phyloP scores from a whole-genome alignment of 2,329 filamentous ascomycete species.

The Colletotrichum simmondsii region DNA sequence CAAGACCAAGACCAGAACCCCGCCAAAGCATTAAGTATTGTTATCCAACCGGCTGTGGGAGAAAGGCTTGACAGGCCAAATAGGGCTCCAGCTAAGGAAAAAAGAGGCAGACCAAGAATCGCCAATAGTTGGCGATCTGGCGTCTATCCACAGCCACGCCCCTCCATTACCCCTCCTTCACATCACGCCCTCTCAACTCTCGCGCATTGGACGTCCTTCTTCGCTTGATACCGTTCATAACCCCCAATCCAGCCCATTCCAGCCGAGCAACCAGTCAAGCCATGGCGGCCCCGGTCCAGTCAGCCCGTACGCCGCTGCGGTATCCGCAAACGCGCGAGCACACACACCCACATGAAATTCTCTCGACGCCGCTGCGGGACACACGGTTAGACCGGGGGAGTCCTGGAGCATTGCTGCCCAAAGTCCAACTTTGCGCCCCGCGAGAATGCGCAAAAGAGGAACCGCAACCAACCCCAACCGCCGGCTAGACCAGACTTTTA shows the following conservation, averaged over 20 bases:
- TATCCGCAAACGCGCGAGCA: constrained; percentile 25
- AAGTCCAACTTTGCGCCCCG: constrained; percentile 31
- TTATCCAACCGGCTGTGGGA: background rate
- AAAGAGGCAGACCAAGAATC: background rate
- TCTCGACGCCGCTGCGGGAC: constrained; percentile 14
- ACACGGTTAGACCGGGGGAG: constrained; percentile 25
- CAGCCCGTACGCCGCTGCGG: constrained; percentile 7
- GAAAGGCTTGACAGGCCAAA: background rate
- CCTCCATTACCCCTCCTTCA: constrained; percentile 11
- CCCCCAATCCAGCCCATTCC: constrained; percentile 23
- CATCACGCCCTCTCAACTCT: background rate
- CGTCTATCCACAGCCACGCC: constrained; percentile 3
- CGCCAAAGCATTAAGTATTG: background rate
- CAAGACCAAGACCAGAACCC: background rate
- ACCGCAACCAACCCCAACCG: constrained; percentile 19
- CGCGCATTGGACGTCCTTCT: constrained; percentile 1
- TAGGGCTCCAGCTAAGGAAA: background rate
- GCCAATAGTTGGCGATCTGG: constrained; percentile 19
- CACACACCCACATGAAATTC: constrained; percentile 1
- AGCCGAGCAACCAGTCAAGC: constrained; percentile 28
- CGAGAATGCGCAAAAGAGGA: constrained; percentile 32
- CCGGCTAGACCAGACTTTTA: constrained; percentile 13
- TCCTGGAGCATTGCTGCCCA: constrained; percentile 37
- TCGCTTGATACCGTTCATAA: background rate
- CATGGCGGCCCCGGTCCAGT: background rate